These are phyloP conservation scores for Avena insularis DNA, from an alignment of 176 grass and related monocot species.

Conservation along the genomic window DNA sequence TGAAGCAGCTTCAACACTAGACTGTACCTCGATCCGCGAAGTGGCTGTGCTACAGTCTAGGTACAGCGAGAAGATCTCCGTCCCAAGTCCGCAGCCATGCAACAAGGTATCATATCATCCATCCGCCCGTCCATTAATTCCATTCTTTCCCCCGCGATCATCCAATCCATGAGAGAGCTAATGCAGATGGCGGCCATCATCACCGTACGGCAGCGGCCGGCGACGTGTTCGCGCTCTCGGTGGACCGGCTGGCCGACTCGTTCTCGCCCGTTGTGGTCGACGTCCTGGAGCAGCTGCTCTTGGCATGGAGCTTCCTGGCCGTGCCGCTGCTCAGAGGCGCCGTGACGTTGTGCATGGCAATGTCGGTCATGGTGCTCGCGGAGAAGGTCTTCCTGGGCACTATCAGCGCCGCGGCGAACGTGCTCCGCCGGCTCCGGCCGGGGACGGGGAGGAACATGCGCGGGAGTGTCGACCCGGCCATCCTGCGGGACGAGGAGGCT, in stretches of 20 bases:
- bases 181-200: slow-evolving; percentile 6
- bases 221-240: not conserved
- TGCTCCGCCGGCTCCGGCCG: slow-evolving; percentile 45
- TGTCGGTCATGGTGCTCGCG: slow-evolving; percentile 66
- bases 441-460: slow-evolving; percentile 36
- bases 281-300: slow-evolving; percentile 37
- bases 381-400: slow-evolving; percentile 68
- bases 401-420: slow-evolving; percentile 44
- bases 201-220: not conserved
- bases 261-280: not conserved
- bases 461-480: slow-evolving; percentile 45
- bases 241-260: not conserved
- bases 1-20: not conserved
- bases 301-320: slow-evolving; percentile 41
- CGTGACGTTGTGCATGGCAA: slow-evolving; percentile 55
- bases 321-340: slow-evolving; percentile 52
- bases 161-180: not conserved
- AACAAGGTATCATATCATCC: not conserved
- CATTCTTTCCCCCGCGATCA: slow-evolving; percentile 45
- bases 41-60: not conserved
- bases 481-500: slow-evolving; percentile 51
- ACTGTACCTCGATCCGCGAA: not conserved
- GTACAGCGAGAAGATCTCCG: not conserved
- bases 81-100: not conserved
- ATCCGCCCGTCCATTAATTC: not conserved